Percentiles rank a stretch among this genome's conserved stretches.
These are phyloP conservation scores for Botrytis byssoidea DNA, from an alignment of 2,329 filamentous ascomycete species.

Conservation along the genomic window DNA sequence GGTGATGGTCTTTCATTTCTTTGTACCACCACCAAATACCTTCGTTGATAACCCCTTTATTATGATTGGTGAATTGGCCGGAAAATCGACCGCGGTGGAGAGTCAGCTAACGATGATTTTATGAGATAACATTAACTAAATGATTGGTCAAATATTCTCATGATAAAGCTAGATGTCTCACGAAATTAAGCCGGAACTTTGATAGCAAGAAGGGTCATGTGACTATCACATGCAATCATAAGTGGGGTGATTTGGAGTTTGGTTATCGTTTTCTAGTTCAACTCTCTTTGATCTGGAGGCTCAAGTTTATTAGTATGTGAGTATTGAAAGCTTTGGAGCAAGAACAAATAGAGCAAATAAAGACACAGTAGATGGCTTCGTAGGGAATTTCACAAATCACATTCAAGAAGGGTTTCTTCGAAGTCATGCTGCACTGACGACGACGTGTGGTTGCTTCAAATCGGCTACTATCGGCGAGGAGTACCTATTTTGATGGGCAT, in stretches of 20 bases:
- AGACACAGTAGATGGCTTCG: not conserved
- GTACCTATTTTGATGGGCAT: not conserved
- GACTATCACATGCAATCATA: not conserved
- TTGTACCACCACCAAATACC: conserved; percentile 1
- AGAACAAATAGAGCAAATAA: not conserved
- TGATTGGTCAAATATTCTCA: not conserved
- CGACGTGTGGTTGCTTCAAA: not conserved
- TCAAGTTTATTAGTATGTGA: not conserved
- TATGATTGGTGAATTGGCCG: conserved; percentile 29
- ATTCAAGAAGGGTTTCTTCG: not conserved
- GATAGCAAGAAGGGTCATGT: not conserved
- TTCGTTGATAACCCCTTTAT: conserved; percentile 7
- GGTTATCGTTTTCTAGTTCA: not conserved
- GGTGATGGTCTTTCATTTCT: conserved; percentile 17
- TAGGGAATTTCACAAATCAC: not conserved
- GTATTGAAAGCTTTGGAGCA: not conserved
- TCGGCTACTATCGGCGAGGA: not conserved
- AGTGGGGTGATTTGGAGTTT: not conserved
- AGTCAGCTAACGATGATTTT: not conserved
- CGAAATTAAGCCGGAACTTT: conserved; percentile 11
- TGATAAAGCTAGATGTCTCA: not conserved
- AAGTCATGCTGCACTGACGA: not conserved
- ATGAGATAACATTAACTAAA: conserved; percentile 4
- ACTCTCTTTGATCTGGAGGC: not conserved
- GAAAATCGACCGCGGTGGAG: conserved; percentile 25